A percentile compares a stretch with the other conserved stretches of the same genome.
phyloP scores from a whole-genome alignment of 2,329 filamentous ascomycete species.

The Onygena corvina region DNA sequence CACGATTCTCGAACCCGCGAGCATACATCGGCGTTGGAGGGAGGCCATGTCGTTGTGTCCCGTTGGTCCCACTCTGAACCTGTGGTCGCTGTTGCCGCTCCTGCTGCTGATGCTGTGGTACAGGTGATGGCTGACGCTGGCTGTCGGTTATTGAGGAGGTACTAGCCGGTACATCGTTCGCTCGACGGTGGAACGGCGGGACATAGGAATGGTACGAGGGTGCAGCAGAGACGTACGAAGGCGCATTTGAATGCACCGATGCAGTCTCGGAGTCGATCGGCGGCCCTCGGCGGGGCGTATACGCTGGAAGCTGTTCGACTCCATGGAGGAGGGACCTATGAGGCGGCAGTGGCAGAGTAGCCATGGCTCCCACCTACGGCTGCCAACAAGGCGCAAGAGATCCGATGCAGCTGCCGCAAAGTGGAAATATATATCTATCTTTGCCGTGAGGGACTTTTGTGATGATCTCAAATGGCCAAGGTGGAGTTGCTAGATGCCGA shows the following conservation, averaged over 20 bases:
- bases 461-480: constrained; percentile 4
- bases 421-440: not conserved
- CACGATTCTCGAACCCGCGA: constrained; percentile 34
- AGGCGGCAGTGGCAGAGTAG: constrained; percentile 13
- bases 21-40: constrained; percentile 31
- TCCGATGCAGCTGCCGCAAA: too few relatives aligned
- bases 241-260: constrained; percentile 55
- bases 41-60: constrained; percentile 10
- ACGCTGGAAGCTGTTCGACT: constrained; percentile 15
- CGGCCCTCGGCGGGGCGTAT: constrained; percentile 14
- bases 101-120: not conserved
- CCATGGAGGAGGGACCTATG: constrained; percentile 16
- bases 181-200: constrained; percentile 12
- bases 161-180: constrained; percentile 6
- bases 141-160: constrained; percentile 2
- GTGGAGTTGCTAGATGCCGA: not conserved
- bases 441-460: not conserved
- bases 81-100: constrained; percentile 27
- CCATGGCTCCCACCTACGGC: not conserved
- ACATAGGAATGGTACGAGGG: constrained; percentile 49
- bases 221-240: constrained; percentile 55
- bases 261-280: constrained; percentile 50
- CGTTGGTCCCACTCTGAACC: not conserved
- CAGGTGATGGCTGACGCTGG: constrained; percentile 12
- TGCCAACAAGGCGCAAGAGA: not conserved